phyloP scores from a whole-genome alignment of 164 flowering plant genomes.

The Taxillus chinensis region DNA sequence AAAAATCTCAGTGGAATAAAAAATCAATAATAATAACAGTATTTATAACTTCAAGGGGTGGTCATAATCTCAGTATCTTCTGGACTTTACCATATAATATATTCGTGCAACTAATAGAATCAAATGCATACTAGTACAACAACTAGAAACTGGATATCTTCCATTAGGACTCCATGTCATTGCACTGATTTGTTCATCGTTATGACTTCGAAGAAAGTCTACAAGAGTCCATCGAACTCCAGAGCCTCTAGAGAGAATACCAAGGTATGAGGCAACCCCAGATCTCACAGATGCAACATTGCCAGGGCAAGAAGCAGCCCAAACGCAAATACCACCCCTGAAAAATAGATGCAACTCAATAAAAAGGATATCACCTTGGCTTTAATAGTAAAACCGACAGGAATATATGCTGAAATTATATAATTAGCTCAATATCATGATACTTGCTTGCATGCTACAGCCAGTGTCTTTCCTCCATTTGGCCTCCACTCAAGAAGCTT shows the following conservation, averaged over 20 bases:
- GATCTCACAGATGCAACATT: conserved; percentile 76
- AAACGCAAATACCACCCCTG: conserved; percentile 94
- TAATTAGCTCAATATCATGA: conserved; percentile 7
- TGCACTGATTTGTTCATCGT: conserved; percentile 67
- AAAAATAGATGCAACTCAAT: conserved; percentile 4
- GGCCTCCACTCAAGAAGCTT: conserved; percentile 88
- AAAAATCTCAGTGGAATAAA: not conserved
- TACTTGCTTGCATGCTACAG: conserved; percentile 92
- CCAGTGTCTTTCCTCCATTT: conserved; percentile 82
- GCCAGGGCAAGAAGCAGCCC: conserved; percentile 95
- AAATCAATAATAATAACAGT: not conserved
- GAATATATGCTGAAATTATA: conserved; percentile 1
- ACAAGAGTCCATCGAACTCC: conserved; percentile 74
- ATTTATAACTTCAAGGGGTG: not conserved
- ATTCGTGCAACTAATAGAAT: not conserved
- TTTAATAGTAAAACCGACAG: not conserved
- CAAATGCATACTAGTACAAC: not conserved
- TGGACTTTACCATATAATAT: not conserved
- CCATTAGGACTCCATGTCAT: conserved; percentile 97
- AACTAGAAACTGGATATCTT: conserved; percentile 61
- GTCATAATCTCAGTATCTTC: no score
- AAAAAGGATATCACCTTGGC: no score
- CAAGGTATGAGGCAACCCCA: conserved; percentile 51
- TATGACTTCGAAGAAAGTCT: conserved; percentile 64
- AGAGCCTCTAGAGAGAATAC: conserved; percentile 65